These are phyloP conservation scores for Solanum ossicruentum DNA, from an alignment of 257 asterid genomes.

Conservation along the genomic window DNA sequence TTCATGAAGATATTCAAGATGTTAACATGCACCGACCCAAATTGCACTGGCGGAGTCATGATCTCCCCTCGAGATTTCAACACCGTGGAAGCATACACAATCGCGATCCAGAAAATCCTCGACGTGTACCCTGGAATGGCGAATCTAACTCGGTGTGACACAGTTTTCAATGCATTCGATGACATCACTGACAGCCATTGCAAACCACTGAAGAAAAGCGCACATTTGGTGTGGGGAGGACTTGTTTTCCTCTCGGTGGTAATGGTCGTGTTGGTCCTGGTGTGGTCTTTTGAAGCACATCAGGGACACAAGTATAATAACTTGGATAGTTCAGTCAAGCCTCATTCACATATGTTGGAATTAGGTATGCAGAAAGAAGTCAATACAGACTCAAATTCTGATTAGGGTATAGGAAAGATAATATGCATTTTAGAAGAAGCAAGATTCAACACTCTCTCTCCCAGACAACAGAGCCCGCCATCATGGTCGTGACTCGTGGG, in stretches of 20 bases:
- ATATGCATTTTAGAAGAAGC: neutral
- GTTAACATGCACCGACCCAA: slow-evolving; percentile 46
- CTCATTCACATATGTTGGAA: slow-evolving; percentile 24
- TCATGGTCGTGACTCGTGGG: neutral
- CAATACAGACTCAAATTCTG: neutral
- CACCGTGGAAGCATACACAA: slow-evolving; percentile 35
- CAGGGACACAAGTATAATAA: slow-evolving; percentile 12
- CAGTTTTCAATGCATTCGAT: slow-evolving; percentile 45
- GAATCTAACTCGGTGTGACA: slow-evolving; percentile 50
- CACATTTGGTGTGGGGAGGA: slow-evolving; percentile 45
- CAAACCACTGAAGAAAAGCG: slow-evolving; percentile 43
- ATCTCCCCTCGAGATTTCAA: slow-evolving; percentile 34
- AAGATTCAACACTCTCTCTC: slow-evolving; percentile 8
- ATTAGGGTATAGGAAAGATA: neutral
- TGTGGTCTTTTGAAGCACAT: slow-evolving; percentile 30
- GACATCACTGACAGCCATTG: slow-evolving; percentile 51
- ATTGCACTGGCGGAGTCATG: slow-evolving; percentile 60
- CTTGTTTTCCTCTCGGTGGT: slow-evolving; percentile 37
- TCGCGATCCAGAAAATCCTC: slow-evolving; percentile 48
- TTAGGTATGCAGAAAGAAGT: slow-evolving; percentile 11
- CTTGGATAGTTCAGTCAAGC: slow-evolving; percentile 40
- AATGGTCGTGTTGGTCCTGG: slow-evolving; percentile 36
- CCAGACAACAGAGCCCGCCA: slow-evolving; percentile 15
- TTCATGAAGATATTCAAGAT: slow-evolving; percentile 22
- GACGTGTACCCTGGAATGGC: slow-evolving; percentile 73